Evolutionary conservation across 257 asterid genomes (phyloP), one percentile per base, ranked within the genome.

Genomic region (Gynochthodes officinalis): DNA sequence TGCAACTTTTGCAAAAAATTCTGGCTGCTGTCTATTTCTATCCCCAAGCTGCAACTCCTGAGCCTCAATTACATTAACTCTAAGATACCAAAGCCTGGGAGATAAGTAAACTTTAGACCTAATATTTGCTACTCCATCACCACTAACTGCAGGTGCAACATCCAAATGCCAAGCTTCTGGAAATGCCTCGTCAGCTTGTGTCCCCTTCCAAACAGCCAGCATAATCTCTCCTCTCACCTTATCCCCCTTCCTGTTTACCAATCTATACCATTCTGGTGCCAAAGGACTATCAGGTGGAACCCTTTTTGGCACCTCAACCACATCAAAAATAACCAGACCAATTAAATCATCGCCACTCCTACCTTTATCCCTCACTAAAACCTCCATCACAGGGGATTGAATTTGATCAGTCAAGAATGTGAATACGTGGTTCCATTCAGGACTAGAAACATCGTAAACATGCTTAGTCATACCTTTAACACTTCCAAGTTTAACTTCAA

Each of bases 271-370:
- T 61, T 93, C 92, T 2, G 97, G 93, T n/a, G 98, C 98, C 81
- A 94, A 69, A 4, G 97, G 98, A 23, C 97, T 88, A 66, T 94
- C 98, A 21, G 98, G 98, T 50, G 97, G 97, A 61, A 94, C 97
- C 80, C 98, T 81, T 64, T 82, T 79, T 0, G 98, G 97, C 33
- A 91, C 83, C 73, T 91, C 98, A 48, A 58, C n/a, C 50, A 83
- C 84, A 44, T 91, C 95, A 25, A 91, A 82, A 27, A 72, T 23
- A 30, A 85, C 79, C 82, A 68, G 59, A 9, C 97, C 98, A 37
- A 94, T 84, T 39, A 85, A 71, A 78, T 80, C 84, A 79, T 85
- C 88, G 28, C 87, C 91, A 50, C 14, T 67, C 76, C 65, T 87
- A 13, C 67, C 77, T 83, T 87, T 91, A 48, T 86, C 95, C 83